A percentile compares a stretch with the other conserved stretches of the same genome.
Evolutionary conservation across 1,139 yeast genomes (phyloP).

Genomic region (Scheffersomyces cryptocercus): DNA sequence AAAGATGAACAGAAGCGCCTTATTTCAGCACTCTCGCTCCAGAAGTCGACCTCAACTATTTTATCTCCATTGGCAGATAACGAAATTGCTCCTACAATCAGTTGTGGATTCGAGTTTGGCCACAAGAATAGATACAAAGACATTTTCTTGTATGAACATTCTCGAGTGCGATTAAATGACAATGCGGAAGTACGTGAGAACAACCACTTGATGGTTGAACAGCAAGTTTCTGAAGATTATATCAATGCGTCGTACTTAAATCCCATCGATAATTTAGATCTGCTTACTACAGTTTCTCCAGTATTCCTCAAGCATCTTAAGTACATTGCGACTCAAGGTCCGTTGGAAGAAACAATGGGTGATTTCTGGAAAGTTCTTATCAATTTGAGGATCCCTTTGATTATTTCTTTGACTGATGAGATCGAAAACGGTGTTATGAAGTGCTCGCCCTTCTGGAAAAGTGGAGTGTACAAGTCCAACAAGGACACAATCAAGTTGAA

Average conservation of each 20-base stretch:
- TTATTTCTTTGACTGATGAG: conserved; percentile 54
- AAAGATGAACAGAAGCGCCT: conserved; percentile 32
- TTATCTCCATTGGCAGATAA: conserved; percentile 8
- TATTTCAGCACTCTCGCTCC: conserved; percentile 28
- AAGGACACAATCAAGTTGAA: conserved; percentile 31
- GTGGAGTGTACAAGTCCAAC: conserved; percentile 47
- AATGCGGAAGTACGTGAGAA: not conserved
- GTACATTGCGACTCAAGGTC: conserved; percentile 87
- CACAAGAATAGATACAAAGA: conserved; percentile 78
- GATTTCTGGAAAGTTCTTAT: conserved; percentile 80
- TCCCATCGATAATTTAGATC: conserved; percentile 18
- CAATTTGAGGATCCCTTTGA: conserved; percentile 40
- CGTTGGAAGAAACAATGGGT: conserved; percentile 69
- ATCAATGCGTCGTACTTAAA: conserved; percentile 32
- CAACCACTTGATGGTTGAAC: not conserved
- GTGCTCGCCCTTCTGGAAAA: conserved; percentile 57
- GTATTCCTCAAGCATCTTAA: conserved; percentile 20
- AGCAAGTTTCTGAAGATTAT: conserved; percentile 25
- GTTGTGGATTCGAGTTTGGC: conserved; percentile 71
- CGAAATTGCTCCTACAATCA: conserved; percentile 27
- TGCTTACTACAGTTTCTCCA: conserved; percentile 9
- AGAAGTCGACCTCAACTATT: conserved; percentile 5
- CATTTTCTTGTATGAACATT: conserved; percentile 79
- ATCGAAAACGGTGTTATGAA: conserved; percentile 53
- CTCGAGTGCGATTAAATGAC: conserved; percentile 58